phyloP scores from a whole-genome alignment of 106 monocot species.

The Dendrobium chrysotoxum region DNA sequence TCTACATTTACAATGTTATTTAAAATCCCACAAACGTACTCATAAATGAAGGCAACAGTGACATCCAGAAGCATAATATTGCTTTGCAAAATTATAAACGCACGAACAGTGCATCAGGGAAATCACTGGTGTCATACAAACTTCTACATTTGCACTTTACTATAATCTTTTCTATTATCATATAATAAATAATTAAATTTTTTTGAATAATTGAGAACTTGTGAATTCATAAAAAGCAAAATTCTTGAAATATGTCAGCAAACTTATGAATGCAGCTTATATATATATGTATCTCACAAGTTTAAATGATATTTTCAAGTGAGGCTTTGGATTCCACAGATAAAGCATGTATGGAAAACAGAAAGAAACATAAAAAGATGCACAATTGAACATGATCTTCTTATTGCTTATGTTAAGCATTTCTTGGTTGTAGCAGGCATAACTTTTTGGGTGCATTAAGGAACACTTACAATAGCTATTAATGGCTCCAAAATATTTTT shows the following conservation, averaged over 20 bases:
- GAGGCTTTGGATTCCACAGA: too few relatives aligned
- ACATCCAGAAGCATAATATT: background rate
- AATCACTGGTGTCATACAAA: background rate
- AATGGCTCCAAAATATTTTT: background rate
- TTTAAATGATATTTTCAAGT: too few relatives aligned
- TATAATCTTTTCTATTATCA: background rate
- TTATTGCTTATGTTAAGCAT: too few relatives aligned
- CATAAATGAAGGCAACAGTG: background rate
- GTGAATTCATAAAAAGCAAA: background rate
- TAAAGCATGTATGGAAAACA: too few relatives aligned
- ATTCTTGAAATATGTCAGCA: background rate
- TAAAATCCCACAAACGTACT: background rate
- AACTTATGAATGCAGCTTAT: background rate
- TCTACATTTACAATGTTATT: constrained; percentile 20
- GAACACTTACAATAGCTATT: background rate
- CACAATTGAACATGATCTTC: too few relatives aligned
- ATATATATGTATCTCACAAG: too few relatives aligned
- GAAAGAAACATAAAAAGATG: too few relatives aligned
- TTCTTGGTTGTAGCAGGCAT: background rate
- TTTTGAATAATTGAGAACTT: background rate
- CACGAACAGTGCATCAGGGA: background rate
- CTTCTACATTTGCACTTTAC: background rate
- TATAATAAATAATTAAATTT: background rate
- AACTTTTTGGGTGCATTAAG: background rate
- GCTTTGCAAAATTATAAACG: background rate